Evolutionary conservation across 164 flowering plant species (phyloP).

Genomic region (Tinospora cordifolia): DNA sequence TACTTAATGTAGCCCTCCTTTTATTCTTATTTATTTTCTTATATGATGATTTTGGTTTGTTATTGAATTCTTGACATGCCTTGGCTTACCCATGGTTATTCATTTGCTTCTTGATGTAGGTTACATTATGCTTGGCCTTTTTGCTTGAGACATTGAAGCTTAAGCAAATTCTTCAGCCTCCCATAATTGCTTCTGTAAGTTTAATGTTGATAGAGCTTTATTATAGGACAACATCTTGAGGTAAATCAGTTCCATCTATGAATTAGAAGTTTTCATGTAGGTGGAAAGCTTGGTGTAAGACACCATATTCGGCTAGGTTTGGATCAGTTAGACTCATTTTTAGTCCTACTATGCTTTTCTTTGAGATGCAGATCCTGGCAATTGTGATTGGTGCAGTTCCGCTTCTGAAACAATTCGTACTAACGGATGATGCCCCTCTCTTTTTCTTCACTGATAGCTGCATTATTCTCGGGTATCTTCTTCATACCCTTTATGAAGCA

Average conservation of each 20-base stretch:
- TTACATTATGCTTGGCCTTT: slow-evolving; percentile 31
- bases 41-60: background rate
- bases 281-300: background rate
- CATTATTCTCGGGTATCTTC: slow-evolving; percentile 85
- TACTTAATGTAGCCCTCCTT: too few species aligned
- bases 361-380: slow-evolving; percentile 63
- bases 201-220: background rate
- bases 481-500: background rate
- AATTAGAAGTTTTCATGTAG: background rate
- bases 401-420: slow-evolving; percentile 57
- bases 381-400: slow-evolving; percentile 74
- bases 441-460: slow-evolving; percentile 96
- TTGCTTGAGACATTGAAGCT: slow-evolving; percentile 78
- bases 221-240: background rate
- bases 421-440: slow-evolving; percentile 82
- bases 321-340: background rate
- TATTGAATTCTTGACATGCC: background rate
- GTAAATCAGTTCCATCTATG: background rate
- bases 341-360: background rate
- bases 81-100: background rate
- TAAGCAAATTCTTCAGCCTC: slow-evolving; percentile 90
- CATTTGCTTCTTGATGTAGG: slow-evolving; percentile 40
- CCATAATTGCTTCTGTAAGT: slow-evolving; percentile 96
- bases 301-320: background rate
- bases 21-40: too few species aligned